These are phyloP conservation scores for Kodamaea anthophila DNA, from an alignment of 1,139 yeast species.

Conservation along the genomic window DNA sequence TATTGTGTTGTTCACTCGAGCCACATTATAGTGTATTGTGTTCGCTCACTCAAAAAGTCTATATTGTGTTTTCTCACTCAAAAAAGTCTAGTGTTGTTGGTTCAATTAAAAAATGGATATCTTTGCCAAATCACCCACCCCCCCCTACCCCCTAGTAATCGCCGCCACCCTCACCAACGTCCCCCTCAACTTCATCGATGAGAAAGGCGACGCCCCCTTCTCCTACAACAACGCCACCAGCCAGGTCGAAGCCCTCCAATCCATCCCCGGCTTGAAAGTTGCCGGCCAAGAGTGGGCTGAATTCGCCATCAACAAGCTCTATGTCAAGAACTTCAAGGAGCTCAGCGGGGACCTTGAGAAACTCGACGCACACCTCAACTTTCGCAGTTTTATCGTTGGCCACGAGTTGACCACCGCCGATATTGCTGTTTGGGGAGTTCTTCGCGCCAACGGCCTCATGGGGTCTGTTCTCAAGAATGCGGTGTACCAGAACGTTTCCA, in stretches of 20 bases:
- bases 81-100: too few relatives aligned
- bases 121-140: constrained; percentile 81
- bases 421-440: constrained; percentile 86
- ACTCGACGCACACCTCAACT: constrained; percentile 77
- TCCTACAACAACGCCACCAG: constrained; percentile 40
- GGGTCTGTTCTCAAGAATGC: constrained; percentile 85
- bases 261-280: constrained; percentile 22
- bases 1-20: too few relatives aligned
- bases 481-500: constrained; percentile 75
- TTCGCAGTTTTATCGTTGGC: constrained; percentile 75
- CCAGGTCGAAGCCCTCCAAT: constrained; percentile 37
- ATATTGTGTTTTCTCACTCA: too few relatives aligned
- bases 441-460: constrained; percentile 88
- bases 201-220: constrained; percentile 41
- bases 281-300: constrained; percentile 56
- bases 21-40: too few relatives aligned
- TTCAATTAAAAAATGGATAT: too few relatives aligned
- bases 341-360: constrained; percentile 71
- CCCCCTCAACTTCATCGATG: constrained; percentile 70
- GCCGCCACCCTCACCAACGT: too few relatives aligned
- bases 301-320: constrained; percentile 61
- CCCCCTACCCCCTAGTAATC: constrained; percentile 74
- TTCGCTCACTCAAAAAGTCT: too few relatives aligned
- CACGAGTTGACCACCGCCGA: constrained; percentile 68
- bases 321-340: constrained; percentile 83